Percentiles rank a stretch among this genome's conserved stretches.
Evolutionary conservation across 257 asterid species (phyloP).

Genomic region (Linderniella brevidens): DNA sequence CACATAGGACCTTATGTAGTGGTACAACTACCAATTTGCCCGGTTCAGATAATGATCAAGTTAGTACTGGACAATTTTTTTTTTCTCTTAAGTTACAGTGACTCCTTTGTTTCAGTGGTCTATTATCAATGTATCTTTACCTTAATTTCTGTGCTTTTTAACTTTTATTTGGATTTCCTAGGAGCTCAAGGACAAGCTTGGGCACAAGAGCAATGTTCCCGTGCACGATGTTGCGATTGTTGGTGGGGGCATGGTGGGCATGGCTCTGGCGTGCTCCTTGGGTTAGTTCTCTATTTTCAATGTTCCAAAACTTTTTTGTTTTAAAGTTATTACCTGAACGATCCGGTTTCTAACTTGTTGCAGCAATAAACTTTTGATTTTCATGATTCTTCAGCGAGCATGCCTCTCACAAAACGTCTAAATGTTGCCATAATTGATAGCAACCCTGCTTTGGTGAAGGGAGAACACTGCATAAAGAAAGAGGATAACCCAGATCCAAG

Average conservation of each 20-base stretch:
- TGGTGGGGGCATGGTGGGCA: constrained; percentile 99
- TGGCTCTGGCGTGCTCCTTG: constrained; percentile 87
- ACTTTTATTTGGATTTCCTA: constrained; percentile 9
- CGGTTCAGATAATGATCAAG: background rate
- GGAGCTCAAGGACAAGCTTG: constrained; percentile 25
- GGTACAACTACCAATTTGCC: background rate
- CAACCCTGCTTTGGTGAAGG: constrained; percentile 68
- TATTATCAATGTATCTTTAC: background rate
- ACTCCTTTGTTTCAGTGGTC: background rate
- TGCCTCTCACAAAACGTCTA: constrained; percentile 62
- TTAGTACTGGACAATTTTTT: background rate
- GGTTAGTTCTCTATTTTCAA: constrained; percentile 28
- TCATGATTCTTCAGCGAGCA: constrained; percentile 42
- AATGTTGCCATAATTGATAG: constrained; percentile 80
- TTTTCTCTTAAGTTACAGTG: background rate
- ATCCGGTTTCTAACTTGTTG: background rate
- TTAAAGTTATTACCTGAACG: background rate
- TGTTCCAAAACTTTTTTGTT: constrained; percentile 4
- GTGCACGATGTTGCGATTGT: constrained; percentile 90
- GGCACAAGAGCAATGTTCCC: constrained; percentile 15
- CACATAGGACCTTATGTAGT: background rate
- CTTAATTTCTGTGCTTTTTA: background rate
- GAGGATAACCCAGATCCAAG: constrained; percentile 89
- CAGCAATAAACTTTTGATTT: background rate
- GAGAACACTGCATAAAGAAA: constrained; percentile 24